Evolutionary conservation across 1,284 basidiomycete genomes (phyloP).

Genomic region (Veloboletus limbatus): DNA sequence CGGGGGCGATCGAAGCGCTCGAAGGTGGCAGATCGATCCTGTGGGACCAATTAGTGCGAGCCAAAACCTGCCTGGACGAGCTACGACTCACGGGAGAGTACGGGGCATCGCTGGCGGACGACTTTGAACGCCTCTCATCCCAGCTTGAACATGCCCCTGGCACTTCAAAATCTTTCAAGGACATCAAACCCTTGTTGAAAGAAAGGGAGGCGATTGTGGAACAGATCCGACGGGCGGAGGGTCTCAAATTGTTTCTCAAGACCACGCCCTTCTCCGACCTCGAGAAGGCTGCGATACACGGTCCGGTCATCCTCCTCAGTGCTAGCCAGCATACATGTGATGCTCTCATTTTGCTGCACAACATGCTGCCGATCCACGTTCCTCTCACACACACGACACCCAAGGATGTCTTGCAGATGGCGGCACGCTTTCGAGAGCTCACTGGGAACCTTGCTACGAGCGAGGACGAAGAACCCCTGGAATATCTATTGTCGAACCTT

Average conservation of each 20-base stretch:
- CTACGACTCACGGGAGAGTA: slow-evolving; percentile 21
- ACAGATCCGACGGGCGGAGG: slow-evolving; percentile 27
- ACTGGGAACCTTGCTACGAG: not conserved
- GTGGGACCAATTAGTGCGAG: slow-evolving; percentile 28
- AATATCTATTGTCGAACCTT: slow-evolving; percentile 26
- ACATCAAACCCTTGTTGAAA: slow-evolving; percentile 21
- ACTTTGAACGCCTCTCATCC: slow-evolving; percentile 22
- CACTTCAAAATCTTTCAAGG: slow-evolving; percentile 12
- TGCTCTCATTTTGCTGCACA: slow-evolving; percentile 24
- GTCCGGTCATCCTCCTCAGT: slow-evolving; percentile 37
- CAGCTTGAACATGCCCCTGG: slow-evolving; percentile 20
- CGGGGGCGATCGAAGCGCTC: slow-evolving; percentile 25
- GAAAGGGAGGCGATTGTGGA: slow-evolving; percentile 23
- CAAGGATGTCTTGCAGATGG: slow-evolving; percentile 15
- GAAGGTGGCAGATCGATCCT: slow-evolving; percentile 25
- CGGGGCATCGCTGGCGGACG: slow-evolving; percentile 21
- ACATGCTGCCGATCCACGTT: slow-evolving; percentile 16
- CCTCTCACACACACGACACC: slow-evolving; percentile 18
- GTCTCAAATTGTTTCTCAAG: slow-evolving; percentile 30
- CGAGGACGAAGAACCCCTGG: slow-evolving; percentile 7
- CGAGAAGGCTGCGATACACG: slow-evolving; percentile 28
- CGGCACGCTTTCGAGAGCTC: slow-evolving; percentile 18
- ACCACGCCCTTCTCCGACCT: slow-evolving; percentile 26
- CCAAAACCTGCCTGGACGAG: slow-evolving; percentile 25
- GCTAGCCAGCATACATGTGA: slow-evolving; percentile 25